Percentiles rank a stretch among this genome's conserved stretches.
Evolutionary conservation across 495 filamentous ascomycete genomes (phyloP).

Genomic region (Amphirosellinia nigrospora): DNA sequence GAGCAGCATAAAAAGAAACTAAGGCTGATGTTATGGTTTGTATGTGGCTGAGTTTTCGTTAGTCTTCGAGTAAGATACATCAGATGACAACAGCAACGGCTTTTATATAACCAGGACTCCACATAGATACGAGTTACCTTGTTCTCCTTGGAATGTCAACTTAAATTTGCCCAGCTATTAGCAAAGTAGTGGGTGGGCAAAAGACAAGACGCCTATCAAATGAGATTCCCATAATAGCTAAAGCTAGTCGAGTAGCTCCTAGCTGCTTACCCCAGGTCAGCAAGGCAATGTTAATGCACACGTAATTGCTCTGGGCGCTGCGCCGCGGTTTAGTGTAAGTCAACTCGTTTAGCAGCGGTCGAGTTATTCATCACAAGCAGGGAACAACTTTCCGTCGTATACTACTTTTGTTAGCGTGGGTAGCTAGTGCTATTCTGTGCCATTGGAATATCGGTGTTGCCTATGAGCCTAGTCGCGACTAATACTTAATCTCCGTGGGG

Average conservation of each 20-base stretch:
- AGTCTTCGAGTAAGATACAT: background rate
- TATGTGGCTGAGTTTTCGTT: background rate
- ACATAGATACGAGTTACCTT: background rate
- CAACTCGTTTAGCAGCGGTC: no score
- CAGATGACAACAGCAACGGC: background rate
- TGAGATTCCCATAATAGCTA: no score
- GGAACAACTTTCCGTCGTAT: no score
- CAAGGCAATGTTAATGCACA: background rate
- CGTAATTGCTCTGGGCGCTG: background rate
- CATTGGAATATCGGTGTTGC: no score
- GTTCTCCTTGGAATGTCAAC: background rate
- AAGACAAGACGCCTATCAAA: no score
- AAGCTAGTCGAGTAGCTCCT: background rate
- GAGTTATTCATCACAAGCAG: background rate
- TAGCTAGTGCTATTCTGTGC: no score
- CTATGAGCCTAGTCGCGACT: background rate
- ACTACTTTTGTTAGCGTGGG: no score
- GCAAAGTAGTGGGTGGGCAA: no score
- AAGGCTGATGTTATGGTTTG: no score
- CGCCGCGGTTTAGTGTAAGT: no score
- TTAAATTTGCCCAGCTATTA: background rate
- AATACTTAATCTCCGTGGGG: background rate
- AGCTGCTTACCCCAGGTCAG: background rate
- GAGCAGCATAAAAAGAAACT: conserved; percentile 5
- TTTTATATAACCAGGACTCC: background rate